These are phyloP conservation scores for Hypoxylon rickii DNA, from an alignment of 495 filamentous ascomycete species.

Conservation along the genomic window DNA sequence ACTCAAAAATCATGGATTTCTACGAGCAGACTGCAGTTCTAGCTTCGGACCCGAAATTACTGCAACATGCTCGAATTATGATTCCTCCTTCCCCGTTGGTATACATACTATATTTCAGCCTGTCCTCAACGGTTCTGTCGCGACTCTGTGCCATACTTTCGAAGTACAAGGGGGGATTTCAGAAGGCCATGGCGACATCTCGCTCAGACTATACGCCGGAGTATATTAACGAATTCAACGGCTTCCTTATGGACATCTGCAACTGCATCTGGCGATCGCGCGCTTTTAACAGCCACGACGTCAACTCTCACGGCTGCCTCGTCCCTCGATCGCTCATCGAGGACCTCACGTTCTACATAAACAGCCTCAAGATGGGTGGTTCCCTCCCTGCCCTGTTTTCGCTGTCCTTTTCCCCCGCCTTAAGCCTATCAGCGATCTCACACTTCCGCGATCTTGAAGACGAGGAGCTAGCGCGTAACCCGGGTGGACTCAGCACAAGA, in stretches of 20 bases:
- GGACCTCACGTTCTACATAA: constrained; percentile 52
- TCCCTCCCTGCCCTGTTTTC: constrained; percentile 65
- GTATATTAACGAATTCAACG: constrained; percentile 76
- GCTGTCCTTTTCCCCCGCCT: constrained; percentile 67
- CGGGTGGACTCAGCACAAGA: constrained; percentile 48
- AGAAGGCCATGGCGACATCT: constrained; percentile 57
- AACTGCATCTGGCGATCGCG: constrained; percentile 83
- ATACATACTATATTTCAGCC: constrained; percentile 70
- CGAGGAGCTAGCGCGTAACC: constrained; percentile 38
- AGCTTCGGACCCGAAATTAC: constrained; percentile 57
- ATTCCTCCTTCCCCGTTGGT: constrained; percentile 70
- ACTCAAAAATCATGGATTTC: constrained; percentile 67
- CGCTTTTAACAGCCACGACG: constrained; percentile 69
- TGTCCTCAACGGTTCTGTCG: constrained; percentile 67
- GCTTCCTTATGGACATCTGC: constrained; percentile 86
- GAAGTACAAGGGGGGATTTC: constrained; percentile 77
- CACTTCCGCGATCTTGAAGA: constrained; percentile 72
- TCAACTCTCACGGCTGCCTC: constrained; percentile 75
- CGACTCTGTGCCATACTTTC: constrained; percentile 69
- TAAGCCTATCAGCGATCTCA: constrained; percentile 68
- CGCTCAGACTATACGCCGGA: constrained; percentile 50
- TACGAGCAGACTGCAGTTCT: constrained; percentile 64
- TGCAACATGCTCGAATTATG: constrained; percentile 61
- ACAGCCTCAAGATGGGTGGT: constrained; percentile 46
- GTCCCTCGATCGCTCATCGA: constrained; percentile 54